A percentile compares a stretch with the other conserved stretches of the same genome.
phyloP scores from a whole-genome alignment of 768 basidiomycete genomes.

The Grammothele lineata region DNA sequence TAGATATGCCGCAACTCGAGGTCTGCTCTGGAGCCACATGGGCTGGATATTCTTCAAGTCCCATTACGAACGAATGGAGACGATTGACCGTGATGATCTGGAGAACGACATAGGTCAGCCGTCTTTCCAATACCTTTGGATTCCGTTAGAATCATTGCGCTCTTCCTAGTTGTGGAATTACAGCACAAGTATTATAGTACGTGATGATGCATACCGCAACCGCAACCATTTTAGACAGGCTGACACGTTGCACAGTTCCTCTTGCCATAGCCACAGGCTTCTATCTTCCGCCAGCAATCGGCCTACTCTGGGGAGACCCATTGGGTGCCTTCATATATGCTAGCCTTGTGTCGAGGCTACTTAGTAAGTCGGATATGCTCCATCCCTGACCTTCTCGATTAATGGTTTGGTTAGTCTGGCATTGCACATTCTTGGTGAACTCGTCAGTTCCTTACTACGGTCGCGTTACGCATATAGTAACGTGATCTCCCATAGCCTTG shows the following conservation, averaged over 20 bases:
- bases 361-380: slow-evolving; percentile 38
- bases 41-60: slow-evolving; percentile 87
- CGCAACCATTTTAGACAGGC: no score
- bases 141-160: not conserved
- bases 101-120: slow-evolving; percentile 63
- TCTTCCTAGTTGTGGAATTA: slow-evolving; percentile 53
- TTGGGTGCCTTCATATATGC: slow-evolving; percentile 71
- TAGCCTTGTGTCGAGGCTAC: slow-evolving; percentile 57
- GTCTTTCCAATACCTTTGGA: not conserved
- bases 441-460: slow-evolving; percentile 43
- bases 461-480: no score
- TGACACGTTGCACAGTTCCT: slow-evolving; percentile 38
- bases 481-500: slow-evolving; percentile 39
- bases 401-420: slow-evolving; percentile 45
- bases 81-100: slow-evolving; percentile 66
- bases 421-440: slow-evolving; percentile 68
- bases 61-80: slow-evolving; percentile 52
- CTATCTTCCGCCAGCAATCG: slow-evolving; percentile 51
- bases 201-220: not conserved
- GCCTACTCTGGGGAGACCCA: slow-evolving; percentile 55
- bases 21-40: slow-evolving; percentile 73
- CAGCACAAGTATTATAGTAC: slow-evolving; percentile 69
- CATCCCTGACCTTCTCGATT: not conserved
- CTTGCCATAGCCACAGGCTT: slow-evolving; percentile 60
- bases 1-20: slow-evolving; percentile 71